These are phyloP conservation scores for Pichia inconspicua DNA, from an alignment of 1,139 yeast genomes.

Conservation along the genomic window DNA sequence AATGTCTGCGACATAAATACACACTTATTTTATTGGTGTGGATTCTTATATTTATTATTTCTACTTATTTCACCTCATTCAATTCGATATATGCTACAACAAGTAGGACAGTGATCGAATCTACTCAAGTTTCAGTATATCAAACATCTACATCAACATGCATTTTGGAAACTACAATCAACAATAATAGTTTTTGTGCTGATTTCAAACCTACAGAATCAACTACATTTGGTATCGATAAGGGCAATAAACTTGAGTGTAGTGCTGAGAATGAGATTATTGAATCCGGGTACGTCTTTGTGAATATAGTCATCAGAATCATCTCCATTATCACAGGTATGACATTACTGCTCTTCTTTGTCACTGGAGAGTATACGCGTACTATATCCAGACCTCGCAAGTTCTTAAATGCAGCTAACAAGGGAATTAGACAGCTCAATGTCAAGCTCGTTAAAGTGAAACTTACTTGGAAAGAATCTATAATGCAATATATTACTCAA, in stretches of 20 bases:
- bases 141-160: neutral
- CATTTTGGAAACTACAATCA: neutral
- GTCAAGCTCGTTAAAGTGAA: constrained; percentile 66
- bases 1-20: constrained; percentile 63
- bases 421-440: constrained; percentile 78
- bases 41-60: constrained; percentile 23
- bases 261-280: neutral
- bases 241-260: neutral
- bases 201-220: neutral
- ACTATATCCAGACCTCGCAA: constrained; percentile 77
- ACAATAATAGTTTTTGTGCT: neutral
- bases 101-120: neutral
- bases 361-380: constrained; percentile 83
- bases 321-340: constrained; percentile 58
- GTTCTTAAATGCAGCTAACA: constrained; percentile 73
- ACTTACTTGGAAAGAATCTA: constrained; percentile 45
- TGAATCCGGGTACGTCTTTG: constrained; percentile 2
- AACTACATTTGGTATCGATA: neutral
- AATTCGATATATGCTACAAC: constrained; percentile 17
- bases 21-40: constrained; percentile 47
- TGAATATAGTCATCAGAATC: constrained; percentile 45
- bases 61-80: constrained; percentile 10
- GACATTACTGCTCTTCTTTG: constrained; percentile 67
- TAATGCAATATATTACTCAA: constrained; percentile 18
- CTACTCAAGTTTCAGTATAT: neutral